Percentiles rank a stretch among this genome's conserved stretches.
phyloP scores from a whole-genome alignment of 805 yeast genomes.

The Kazachstania kunashirensis region DNA sequence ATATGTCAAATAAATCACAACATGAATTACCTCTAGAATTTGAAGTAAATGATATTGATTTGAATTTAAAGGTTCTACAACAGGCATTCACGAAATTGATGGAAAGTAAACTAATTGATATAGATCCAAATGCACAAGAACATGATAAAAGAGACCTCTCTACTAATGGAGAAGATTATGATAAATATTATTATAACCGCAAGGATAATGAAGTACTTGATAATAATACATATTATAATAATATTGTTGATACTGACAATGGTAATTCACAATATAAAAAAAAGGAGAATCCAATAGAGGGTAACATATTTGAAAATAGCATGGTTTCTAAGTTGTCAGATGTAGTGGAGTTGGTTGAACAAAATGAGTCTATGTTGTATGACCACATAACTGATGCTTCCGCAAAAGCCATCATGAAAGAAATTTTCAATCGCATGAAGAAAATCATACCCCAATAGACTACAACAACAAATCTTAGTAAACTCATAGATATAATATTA shows the following conservation, averaged over 20 bases:
- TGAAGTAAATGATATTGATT: conserved; percentile 6
- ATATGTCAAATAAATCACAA: conserved; percentile 7
- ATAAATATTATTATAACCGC: too few relatives aligned
- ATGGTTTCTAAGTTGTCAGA: conserved; percentile 11
- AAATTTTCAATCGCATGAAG: conserved; percentile 13
- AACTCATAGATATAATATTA: too few relatives aligned
- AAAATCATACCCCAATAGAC: conserved; percentile 12
- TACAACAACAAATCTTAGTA: too few relatives aligned
- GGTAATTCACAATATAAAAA: too few relatives aligned
- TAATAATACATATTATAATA: too few relatives aligned
- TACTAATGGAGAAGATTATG: too few relatives aligned
- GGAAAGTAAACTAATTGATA: neutral
- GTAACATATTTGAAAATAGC: conserved; percentile 13
- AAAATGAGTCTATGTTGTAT: conserved; percentile 14
- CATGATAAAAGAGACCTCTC: too few relatives aligned
- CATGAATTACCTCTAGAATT: conserved; percentile 8
- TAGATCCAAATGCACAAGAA: too few relatives aligned
- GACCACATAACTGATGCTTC: conserved; percentile 12
- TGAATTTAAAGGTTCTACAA: conserved; percentile 3
- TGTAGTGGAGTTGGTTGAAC: conserved; percentile 11
- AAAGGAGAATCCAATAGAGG: too few relatives aligned
- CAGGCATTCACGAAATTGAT: neutral
- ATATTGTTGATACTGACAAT: too few relatives aligned
- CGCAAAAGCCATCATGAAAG: conserved; percentile 9
- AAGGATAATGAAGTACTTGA: too few relatives aligned